These are phyloP conservation scores for Ophiostoma fasciatum DNA, from an alignment of 2,329 filamentous ascomycete species.

Conservation along the genomic window DNA sequence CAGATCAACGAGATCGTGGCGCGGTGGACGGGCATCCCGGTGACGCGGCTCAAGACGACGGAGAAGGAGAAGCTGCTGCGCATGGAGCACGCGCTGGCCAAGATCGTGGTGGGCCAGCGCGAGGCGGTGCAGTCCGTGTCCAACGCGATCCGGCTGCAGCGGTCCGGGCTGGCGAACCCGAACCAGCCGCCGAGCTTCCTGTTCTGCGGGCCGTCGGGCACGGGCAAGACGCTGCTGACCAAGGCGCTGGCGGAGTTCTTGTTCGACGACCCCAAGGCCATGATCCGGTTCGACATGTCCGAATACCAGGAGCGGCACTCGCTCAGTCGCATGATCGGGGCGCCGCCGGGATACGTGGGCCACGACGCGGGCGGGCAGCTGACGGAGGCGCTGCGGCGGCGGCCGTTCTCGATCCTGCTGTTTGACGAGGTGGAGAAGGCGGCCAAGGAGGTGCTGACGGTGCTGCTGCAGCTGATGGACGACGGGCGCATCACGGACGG, in stretches of 20 bases:
- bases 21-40: slow-evolving; percentile 95
- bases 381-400: slow-evolving; percentile 83
- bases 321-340: slow-evolving; percentile 92
- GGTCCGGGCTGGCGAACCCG: slow-evolving; percentile 86
- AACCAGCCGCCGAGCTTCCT: slow-evolving; percentile 97
- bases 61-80: slow-evolving; percentile 98
- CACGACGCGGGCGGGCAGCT: slow-evolving; percentile 93
- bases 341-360: slow-evolving; percentile 90
- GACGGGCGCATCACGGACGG: slow-evolving; percentile 97
- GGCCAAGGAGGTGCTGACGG: slow-evolving; percentile 91
- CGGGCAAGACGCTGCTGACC: slow-evolving; percentile 91
- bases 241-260: slow-evolving; percentile 96
- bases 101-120: slow-evolving; percentile 82
- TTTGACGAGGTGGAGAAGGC: slow-evolving; percentile 99
- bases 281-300: slow-evolving; percentile 99
- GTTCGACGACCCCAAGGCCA: slow-evolving; percentile 90
- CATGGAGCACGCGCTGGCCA: slow-evolving; percentile 79
- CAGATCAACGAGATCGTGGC: slow-evolving; percentile 98
- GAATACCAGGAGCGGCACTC: slow-evolving; percentile 97
- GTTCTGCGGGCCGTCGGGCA: slow-evolving; percentile 96
- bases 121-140: slow-evolving; percentile 88
- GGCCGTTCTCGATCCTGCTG: slow-evolving; percentile 92
- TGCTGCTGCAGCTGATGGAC: slow-evolving; percentile 98
- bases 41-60: slow-evolving; percentile 82
- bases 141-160: slow-evolving; percentile 88